phyloP scores from a whole-genome alignment of 129 eudicot species.

The Gnaphalium uliginosum region DNA sequence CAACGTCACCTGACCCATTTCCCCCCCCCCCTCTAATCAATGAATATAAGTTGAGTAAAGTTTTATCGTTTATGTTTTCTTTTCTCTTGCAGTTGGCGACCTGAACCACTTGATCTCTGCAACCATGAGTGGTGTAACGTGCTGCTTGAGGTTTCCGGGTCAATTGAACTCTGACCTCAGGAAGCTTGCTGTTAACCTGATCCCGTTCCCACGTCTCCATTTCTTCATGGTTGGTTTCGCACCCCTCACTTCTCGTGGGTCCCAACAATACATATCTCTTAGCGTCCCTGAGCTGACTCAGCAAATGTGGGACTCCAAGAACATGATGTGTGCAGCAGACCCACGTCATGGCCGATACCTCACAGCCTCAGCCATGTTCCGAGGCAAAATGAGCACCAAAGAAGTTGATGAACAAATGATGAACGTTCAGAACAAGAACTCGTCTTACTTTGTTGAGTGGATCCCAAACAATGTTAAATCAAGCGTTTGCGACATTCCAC shows the following conservation, averaged over 20 bases:
- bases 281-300: conserved; percentile 68
- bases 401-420: conserved; percentile 74
- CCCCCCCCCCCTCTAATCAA: not conserved
- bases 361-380: conserved; percentile 66
- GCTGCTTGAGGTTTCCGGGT: conserved; percentile 69
- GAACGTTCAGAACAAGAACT: conserved; percentile 70
- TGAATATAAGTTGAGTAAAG: not conserved
- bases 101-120: conserved; percentile 67
- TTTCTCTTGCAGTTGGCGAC: conserved; percentile 41
- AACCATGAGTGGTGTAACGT: conserved; percentile 75
- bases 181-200: conserved; percentile 66
- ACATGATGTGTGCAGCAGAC: conserved; percentile 79
- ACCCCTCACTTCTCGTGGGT: conserved; percentile 69
- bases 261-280: conserved; percentile 57
- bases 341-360: conserved; percentile 70
- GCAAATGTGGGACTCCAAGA: conserved; percentile 80
- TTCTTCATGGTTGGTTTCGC: conserved; percentile 81
- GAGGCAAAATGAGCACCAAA: conserved; percentile 71
- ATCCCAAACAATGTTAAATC: conserved; percentile 68
- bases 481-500: conserved; percentile 74
- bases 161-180: conserved; percentile 68
- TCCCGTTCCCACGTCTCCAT: conserved; percentile 73
- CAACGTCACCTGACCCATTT: not conserved
- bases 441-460: conserved; percentile 77
- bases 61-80: not conserved